These are phyloP conservation scores for Pontederia paniculata DNA, from an alignment of 176 grass and related monocot genomes.

Conservation along the genomic window DNA sequence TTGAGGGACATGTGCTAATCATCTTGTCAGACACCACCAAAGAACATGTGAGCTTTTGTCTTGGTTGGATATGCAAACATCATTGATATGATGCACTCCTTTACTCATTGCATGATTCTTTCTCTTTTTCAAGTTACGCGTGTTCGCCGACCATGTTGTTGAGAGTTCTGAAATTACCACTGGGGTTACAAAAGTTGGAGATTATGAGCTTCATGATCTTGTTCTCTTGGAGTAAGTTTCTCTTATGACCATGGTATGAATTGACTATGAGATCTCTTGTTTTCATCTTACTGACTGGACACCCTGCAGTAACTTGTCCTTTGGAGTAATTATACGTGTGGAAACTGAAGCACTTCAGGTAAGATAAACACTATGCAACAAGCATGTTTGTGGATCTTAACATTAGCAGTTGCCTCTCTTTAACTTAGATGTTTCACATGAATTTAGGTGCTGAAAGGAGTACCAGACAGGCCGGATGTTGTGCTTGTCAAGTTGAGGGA, in stretches of 20 bases:
- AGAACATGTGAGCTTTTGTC: constrained; percentile 52
- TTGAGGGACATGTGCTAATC: constrained; percentile 77
- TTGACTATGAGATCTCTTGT: background rate
- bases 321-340: constrained; percentile 93
- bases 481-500: constrained; percentile 91
- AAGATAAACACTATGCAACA: constrained; percentile 8
- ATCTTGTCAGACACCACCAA: constrained; percentile 91
- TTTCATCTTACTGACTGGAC: background rate
- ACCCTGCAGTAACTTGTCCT: constrained; percentile 80
- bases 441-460: constrained; percentile 81
- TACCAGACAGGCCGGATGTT: constrained; percentile 84
- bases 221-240: constrained; percentile 85
- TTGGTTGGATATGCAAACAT: background rate
- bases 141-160: constrained; percentile 92
- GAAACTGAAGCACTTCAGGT: constrained; percentile 93
- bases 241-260: background rate
- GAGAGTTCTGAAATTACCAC: constrained; percentile 96
- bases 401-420: background rate
- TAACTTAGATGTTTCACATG: constrained; percentile 11
- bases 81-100: constrained; percentile 3
- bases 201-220: constrained; percentile 95
- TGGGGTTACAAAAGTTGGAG: constrained; percentile 77
- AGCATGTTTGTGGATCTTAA: background rate
- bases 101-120: constrained; percentile 16
- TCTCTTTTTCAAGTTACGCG: constrained; percentile 47